Evolutionary conservation across 2,329 filamentous ascomycete genomes (phyloP).

Genomic region (Penicillium digitatum): DNA sequence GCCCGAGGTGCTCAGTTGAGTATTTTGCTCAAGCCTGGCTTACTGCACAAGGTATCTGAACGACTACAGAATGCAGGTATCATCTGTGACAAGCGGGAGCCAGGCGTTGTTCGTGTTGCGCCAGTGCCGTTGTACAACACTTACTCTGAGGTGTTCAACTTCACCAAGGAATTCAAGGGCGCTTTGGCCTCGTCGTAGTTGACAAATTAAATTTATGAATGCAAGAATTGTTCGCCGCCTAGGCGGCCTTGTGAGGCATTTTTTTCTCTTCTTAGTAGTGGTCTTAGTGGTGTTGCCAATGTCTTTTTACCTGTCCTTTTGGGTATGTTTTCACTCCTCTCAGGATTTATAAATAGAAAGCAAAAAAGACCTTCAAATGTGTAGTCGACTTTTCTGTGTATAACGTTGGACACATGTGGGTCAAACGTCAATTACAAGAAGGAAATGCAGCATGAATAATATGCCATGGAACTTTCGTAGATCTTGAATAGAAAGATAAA

Average conservation of each 20-base stretch:
- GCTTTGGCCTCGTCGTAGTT: constrained; percentile 21
- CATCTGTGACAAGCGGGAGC: constrained; percentile 76
- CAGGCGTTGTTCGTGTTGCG: constrained; percentile 76
- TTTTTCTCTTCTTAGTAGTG: too few species aligned
- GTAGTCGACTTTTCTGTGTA: too few species aligned
- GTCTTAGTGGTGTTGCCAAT: too few species aligned
- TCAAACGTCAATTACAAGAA: neutral
- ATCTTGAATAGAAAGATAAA: neutral
- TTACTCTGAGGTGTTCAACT: constrained; percentile 66
- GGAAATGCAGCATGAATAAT: neutral
- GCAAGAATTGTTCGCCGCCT: too few species aligned
- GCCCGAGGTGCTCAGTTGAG: constrained; percentile 75
- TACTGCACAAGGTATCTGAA: constrained; percentile 64
- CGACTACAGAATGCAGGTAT: constrained; percentile 67
- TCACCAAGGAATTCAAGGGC: constrained; percentile 41
- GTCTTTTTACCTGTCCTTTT: too few species aligned
- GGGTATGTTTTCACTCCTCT: too few species aligned
- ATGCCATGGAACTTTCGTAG: neutral
- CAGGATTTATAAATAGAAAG: too few species aligned
- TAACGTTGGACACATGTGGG: neutral
- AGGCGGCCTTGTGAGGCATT: too few species aligned
- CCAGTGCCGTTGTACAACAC: constrained; percentile 79
- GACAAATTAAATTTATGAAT: neutral
- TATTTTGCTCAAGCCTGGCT: constrained; percentile 62
- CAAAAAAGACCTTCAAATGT: too few species aligned